Evolutionary conservation across 805 yeast species (phyloP).

Genomic region (Candida nonsorbophila): DNA sequence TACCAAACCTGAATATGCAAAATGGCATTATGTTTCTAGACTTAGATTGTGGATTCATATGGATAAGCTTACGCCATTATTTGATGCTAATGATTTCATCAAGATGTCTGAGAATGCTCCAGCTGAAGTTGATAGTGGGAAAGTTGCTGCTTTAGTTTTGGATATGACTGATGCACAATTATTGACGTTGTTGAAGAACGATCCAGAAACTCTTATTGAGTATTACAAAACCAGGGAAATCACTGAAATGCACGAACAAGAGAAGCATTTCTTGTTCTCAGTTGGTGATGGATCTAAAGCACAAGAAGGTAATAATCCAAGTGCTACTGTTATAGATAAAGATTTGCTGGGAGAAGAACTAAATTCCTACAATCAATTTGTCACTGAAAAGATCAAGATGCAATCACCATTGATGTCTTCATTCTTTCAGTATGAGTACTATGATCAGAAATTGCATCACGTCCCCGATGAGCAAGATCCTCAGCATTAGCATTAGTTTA

Average conservation of each 20-base stretch:
- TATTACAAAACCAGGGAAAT: slow-evolving; percentile 20
- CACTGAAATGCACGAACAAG: slow-evolving; percentile 19
- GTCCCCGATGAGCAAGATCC: neutral
- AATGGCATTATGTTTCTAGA: slow-evolving; percentile 17
- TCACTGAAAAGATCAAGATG: slow-evolving; percentile 10
- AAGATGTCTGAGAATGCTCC: slow-evolving; percentile 1
- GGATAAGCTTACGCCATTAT: slow-evolving; percentile 5
- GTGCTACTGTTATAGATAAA: slow-evolving; percentile 2
- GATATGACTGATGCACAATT: slow-evolving; percentile 21
- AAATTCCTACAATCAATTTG: slow-evolving; percentile 7
- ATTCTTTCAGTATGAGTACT: slow-evolving; percentile 11
- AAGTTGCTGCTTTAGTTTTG: slow-evolving; percentile 7
- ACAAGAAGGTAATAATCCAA: neutral
- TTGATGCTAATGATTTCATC: slow-evolving; percentile 10
- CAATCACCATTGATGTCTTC: slow-evolving; percentile 12
- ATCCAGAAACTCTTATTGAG: slow-evolving; percentile 18
- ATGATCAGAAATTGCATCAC: slow-evolving; percentile 13
- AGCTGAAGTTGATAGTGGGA: slow-evolving; percentile 5
- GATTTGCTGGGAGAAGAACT: slow-evolving; percentile 4
- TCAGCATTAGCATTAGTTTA: neutral
- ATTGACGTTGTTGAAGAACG: slow-evolving; percentile 14
- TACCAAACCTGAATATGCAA: slow-evolving; percentile 13
- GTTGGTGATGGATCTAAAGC: neutral
- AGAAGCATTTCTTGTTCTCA: slow-evolving; percentile 12
- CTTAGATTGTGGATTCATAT: slow-evolving; percentile 12